Conservation (phyloP, 352 stramenopile genomes). For the Peronosclerospora sorghi region DNA sequence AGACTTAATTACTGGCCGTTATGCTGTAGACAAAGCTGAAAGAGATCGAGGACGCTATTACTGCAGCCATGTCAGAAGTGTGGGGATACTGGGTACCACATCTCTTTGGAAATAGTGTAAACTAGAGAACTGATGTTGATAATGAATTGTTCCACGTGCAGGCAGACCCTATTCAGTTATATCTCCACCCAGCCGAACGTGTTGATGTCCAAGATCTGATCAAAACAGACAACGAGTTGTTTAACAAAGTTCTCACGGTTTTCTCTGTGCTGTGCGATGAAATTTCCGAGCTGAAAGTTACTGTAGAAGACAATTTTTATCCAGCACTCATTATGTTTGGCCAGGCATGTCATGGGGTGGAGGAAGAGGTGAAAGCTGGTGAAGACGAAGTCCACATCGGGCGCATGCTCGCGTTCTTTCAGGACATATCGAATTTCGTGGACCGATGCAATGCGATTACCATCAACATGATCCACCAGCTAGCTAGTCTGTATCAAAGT, state of each 20-base stretch:
- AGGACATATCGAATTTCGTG: slow-evolving; percentile 87
- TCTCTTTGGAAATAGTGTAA: no score
- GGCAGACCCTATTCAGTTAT: slow-evolving; percentile 76
- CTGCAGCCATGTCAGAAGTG: slow-evolving; percentile 80
- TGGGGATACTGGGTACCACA: slow-evolving; percentile 78
- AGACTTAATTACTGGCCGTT: neutral
- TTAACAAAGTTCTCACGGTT: slow-evolving; percentile 84
- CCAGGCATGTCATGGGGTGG: slow-evolving; percentile 55
- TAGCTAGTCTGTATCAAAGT: slow-evolving; percentile 79
- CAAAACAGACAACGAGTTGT: slow-evolving; percentile 83
- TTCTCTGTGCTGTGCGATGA: slow-evolving; percentile 86
- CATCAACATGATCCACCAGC: slow-evolving; percentile 87
- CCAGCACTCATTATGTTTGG: slow-evolving; percentile 85
- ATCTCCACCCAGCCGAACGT: slow-evolving; percentile 70
- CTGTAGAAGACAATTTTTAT: slow-evolving; percentile 85
- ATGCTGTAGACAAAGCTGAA: slow-evolving; percentile 63
- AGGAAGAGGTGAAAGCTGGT: slow-evolving; percentile 54
- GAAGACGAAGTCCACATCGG: slow-evolving; percentile 80
- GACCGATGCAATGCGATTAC: slow-evolving; percentile 82
- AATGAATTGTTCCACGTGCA: slow-evolving; percentile 4
- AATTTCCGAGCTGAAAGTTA: slow-evolving; percentile 84
- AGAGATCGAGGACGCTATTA: slow-evolving; percentile 81
- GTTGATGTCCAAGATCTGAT: slow-evolving; percentile 84
- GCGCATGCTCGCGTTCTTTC: slow-evolving; percentile 82
- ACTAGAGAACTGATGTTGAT: no score